These are phyloP conservation scores for Choiromyces venosus DNA, from an alignment of 495 filamentous ascomycete genomes.

Conservation along the genomic window DNA sequence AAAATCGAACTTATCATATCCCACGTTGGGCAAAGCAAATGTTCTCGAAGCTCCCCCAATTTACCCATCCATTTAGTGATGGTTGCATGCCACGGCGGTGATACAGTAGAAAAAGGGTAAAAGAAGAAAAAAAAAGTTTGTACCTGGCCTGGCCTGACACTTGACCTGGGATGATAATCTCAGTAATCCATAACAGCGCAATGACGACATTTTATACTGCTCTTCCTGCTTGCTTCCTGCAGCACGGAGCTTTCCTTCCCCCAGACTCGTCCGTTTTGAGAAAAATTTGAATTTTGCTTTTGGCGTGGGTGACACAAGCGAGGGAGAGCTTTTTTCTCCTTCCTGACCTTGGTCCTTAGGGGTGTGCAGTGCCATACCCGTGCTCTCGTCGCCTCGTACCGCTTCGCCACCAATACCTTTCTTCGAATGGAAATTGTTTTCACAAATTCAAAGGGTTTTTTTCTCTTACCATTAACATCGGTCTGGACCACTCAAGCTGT, in stretches of 20 bases:
- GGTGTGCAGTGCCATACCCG: neutral
- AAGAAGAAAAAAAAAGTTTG: neutral
- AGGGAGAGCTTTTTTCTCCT: neutral
- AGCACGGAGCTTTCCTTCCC: neutral
- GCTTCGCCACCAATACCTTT: neutral
- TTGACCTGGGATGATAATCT: neutral
- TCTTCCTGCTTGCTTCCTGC: neutral
- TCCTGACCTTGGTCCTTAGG: neutral
- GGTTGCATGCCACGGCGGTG: neutral
- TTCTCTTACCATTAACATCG: neutral
- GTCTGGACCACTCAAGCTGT: neutral
- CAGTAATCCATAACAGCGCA: neutral
- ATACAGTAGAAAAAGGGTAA: neutral
- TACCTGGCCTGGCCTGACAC: neutral
- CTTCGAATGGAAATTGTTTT: neutral
- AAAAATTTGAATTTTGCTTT: neutral
- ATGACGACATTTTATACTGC: neutral
- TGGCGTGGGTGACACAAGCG: neutral
- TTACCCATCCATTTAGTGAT: neutral
- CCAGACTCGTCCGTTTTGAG: neutral
- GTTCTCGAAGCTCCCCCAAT: neutral
- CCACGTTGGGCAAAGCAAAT: neutral
- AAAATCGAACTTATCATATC: constrained; percentile 3
- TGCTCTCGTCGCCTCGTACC: neutral
- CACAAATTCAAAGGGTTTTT: neutral